Conservation (phyloP, 495 filamentous ascomycete species). For the Collariella sp. region DNA sequence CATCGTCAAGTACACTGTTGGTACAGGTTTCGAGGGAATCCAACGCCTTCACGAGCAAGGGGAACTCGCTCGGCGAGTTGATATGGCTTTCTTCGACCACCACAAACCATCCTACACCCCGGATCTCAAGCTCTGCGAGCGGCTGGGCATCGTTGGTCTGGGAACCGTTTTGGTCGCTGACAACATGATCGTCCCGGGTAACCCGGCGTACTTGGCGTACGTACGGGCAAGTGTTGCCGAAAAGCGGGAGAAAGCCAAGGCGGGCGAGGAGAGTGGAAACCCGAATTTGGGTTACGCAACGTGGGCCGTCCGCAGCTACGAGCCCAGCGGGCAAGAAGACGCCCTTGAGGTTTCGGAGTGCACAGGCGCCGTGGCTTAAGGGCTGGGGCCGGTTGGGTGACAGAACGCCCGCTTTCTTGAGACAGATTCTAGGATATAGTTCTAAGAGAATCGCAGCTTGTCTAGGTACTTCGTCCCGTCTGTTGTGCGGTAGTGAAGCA, state of each 20-base stretch:
- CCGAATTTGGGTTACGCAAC: slow-evolving; percentile 64
- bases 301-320: slow-evolving; percentile 53
- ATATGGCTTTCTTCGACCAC: slow-evolving; percentile 68
- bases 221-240: slow-evolving; percentile 48
- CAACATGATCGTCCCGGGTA: slow-evolving; percentile 66
- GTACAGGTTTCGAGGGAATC: slow-evolving; percentile 52
- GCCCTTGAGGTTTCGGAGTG: slow-evolving; percentile 65
- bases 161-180: slow-evolving; percentile 62
- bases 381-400: no score
- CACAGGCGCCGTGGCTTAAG: slow-evolving; percentile 30
- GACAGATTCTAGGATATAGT: no score
- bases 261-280: slow-evolving; percentile 47
- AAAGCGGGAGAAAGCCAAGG: slow-evolving; percentile 35
- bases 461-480: no score
- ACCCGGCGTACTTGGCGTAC: slow-evolving; percentile 64
- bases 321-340: slow-evolving; percentile 58
- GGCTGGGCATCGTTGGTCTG: slow-evolving; percentile 49
- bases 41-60: slow-evolving; percentile 46
- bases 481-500: no score
- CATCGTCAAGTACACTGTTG: slow-evolving; percentile 58
- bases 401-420: no score
- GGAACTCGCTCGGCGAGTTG: slow-evolving; percentile 42
- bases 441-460: no score
- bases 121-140: slow-evolving; percentile 66
- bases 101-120: slow-evolving; percentile 61